These are phyloP conservation scores for Ogataea hybrid DNA, from an alignment of 1,139 yeast genomes.

Conservation along the genomic window DNA sequence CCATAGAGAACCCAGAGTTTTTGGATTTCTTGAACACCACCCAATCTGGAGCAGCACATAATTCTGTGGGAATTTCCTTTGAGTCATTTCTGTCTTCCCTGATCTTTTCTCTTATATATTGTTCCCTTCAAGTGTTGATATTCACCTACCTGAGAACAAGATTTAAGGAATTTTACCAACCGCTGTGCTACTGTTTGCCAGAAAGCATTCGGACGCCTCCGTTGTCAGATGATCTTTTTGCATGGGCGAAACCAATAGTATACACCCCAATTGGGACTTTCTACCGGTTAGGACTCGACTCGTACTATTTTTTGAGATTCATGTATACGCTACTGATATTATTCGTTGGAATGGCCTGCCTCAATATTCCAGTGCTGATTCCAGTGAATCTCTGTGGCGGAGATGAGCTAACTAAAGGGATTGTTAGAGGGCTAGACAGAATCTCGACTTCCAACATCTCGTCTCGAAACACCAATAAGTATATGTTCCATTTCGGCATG, in stretches of 20 bases:
- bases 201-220: constrained; percentile 39
- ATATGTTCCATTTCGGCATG: constrained; percentile 56
- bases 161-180: constrained; percentile 54
- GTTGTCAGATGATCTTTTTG: constrained; percentile 41
- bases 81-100: constrained; percentile 47
- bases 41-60: constrained; percentile 55
- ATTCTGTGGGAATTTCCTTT: constrained; percentile 43
- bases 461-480: constrained; percentile 40
- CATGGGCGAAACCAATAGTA: constrained; percentile 49
- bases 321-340: constrained; percentile 46
- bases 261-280: constrained; percentile 42
- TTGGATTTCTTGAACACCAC: constrained; percentile 50
- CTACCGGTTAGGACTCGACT: constrained; percentile 56
- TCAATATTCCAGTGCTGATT: constrained; percentile 52
- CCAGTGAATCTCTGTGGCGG: constrained; percentile 55
- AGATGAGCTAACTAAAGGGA: constrained; percentile 16
- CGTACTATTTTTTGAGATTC: constrained; percentile 60
- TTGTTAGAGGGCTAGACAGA: constrained; percentile 50
- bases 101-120: constrained; percentile 48
- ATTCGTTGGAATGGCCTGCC: constrained; percentile 47
- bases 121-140: constrained; percentile 49
- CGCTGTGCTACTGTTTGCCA: constrained; percentile 47
- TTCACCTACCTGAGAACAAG: constrained; percentile 51
- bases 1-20: constrained; percentile 12
- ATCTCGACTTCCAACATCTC: constrained; percentile 66